Conservation (phyloP, 2,329 filamentous ascomycete genomes). For the Coleophoma eucalyptorum region DNA sequence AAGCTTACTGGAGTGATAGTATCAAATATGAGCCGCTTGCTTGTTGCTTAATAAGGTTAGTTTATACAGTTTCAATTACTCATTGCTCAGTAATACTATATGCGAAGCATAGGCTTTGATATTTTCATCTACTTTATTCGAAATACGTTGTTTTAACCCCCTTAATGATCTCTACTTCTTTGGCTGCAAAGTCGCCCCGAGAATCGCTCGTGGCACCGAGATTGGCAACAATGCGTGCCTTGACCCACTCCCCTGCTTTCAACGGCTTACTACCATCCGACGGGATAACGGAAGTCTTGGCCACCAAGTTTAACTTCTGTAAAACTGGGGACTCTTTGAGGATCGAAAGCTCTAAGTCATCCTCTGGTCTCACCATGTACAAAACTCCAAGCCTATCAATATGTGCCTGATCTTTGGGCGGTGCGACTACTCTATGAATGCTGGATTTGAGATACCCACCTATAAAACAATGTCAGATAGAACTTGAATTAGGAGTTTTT, state of each 20-base stretch:
- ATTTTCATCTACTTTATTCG: too few relatives aligned
- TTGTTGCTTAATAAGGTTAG: too few relatives aligned
- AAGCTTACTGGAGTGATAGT: too few relatives aligned
- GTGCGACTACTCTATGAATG: constrained; percentile 31
- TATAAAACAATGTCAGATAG: constrained; percentile 39
- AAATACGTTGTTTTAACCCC: not conserved
- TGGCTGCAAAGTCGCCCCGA: not conserved
- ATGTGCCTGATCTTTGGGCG: constrained; percentile 28
- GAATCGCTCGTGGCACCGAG: not conserved
- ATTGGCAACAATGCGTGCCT: not conserved
- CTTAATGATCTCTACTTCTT: not conserved
- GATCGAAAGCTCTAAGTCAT: not conserved
- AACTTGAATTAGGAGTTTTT: too few relatives aligned
- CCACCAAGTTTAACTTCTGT: not conserved
- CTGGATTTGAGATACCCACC: constrained; percentile 39
- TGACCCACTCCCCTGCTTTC: not conserved
- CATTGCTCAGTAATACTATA: too few relatives aligned
- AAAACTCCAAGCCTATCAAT: constrained; percentile 37
- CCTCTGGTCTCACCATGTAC: constrained; percentile 33
- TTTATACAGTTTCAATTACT: too few relatives aligned
- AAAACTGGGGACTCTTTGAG: not conserved
- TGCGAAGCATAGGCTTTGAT: too few relatives aligned
- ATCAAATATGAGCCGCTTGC: too few relatives aligned
- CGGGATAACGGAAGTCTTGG: not conserved
- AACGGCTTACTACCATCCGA: not conserved